A percentile compares a stretch with the other conserved stretches of the same genome.
Conservation (phyloP, 306 rosid species). For the Trifolium repens region DNA sequence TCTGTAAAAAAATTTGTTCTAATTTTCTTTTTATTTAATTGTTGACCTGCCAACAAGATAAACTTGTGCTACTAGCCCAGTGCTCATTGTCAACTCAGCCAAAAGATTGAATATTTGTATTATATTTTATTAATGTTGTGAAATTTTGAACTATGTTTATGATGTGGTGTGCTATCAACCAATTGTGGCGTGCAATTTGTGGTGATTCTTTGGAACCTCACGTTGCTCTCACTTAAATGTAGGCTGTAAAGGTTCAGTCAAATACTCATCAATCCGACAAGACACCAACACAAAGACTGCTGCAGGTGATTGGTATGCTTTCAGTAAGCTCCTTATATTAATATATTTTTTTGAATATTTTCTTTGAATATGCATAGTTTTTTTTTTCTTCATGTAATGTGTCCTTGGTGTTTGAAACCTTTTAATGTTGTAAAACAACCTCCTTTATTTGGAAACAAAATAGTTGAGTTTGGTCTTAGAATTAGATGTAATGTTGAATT, state of each 20-base stretch:
- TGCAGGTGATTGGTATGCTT: constrained; percentile 93
- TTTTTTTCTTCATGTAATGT: not conserved
- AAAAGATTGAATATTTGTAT: constrained; percentile 13
- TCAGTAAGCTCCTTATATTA: constrained; percentile 31
- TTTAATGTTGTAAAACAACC: not conserved
- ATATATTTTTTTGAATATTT: constrained; percentile 31
- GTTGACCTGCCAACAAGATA: constrained; percentile 26
- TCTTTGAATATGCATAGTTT: constrained; percentile 14
- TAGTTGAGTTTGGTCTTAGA: not conserved
- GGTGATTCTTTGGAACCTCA: constrained; percentile 38
- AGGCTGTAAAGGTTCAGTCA: constrained; percentile 76
- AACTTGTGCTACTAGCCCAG: constrained; percentile 28
- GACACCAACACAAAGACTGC: constrained; percentile 68
- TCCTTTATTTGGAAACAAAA: not conserved
- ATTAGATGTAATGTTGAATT: not conserved
- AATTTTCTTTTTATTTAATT: not conserved
- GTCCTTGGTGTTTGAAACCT: constrained; percentile 7
- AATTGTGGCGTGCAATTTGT: constrained; percentile 14
- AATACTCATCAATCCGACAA: constrained; percentile 71
- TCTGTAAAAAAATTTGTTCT: not conserved
- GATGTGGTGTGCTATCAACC: constrained; percentile 17
- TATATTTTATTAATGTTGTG: constrained; percentile 15
- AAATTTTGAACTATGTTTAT: constrained; percentile 12
- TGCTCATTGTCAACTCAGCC: constrained; percentile 38
- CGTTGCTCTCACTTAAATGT: constrained; percentile 40